These are phyloP conservation scores for Phytophthora constricta DNA, from an alignment of 352 stramenopile genomes.

Conservation along the genomic window DNA sequence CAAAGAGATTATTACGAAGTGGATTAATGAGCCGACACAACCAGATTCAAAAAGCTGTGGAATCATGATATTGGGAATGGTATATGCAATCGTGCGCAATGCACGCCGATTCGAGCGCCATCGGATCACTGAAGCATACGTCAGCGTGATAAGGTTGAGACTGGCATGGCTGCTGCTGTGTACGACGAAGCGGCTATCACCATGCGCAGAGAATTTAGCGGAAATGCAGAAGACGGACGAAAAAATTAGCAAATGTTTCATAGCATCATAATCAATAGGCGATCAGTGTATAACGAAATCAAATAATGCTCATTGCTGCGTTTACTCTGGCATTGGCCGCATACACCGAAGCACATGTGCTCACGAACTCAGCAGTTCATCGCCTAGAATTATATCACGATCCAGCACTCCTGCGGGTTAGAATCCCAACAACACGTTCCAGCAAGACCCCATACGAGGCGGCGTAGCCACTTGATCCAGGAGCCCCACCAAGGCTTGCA, in stretches of 20 bases:
- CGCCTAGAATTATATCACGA: too few relatives aligned
- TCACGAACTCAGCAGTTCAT: too few relatives aligned
- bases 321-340: too few relatives aligned
- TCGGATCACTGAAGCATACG: conserved; percentile 1
- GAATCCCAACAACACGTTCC: background rate
- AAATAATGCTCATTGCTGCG: too few relatives aligned
- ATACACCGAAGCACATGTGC: too few relatives aligned
- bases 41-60: background rate
- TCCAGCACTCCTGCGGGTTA: background rate
- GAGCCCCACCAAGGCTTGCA: background rate
- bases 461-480: background rate
- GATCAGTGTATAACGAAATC: too few relatives aligned
- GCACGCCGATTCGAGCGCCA: conserved; percentile 1
- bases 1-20: background rate
- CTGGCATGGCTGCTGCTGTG: conserved; percentile 3
- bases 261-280: background rate
- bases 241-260: background rate
- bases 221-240: conserved; percentile 5
- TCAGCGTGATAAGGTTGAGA: background rate
- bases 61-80: background rate
- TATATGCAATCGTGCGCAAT: conserved; percentile 2
- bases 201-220: background rate
- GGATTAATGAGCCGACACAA: background rate
- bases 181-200: background rate
- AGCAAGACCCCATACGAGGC: background rate